Evolutionary conservation across 176 grass and related monocot genomes (phyloP), one percentile per base, ranked within the genome.

Genomic region (Eleusine coracana): DNA sequence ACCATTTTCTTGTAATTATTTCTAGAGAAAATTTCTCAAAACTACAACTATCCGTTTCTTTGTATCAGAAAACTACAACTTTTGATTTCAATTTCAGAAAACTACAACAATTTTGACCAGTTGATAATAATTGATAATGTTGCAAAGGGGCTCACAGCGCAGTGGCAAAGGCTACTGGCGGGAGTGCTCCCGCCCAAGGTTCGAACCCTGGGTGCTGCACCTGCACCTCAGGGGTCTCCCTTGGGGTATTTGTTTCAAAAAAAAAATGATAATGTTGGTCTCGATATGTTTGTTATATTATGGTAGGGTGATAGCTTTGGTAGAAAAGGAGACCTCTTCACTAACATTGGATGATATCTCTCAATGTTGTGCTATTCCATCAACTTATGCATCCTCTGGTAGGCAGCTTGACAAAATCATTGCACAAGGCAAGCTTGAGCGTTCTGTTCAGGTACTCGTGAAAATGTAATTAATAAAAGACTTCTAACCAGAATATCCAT

Each of bases 391-490:
- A 85, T 54, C 77, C 48, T 77, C 65, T 66, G 42, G 62, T 44
- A 77, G 70, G 42, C 89, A 86, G 10, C 80, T 95, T 86, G 89
- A 92, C 21, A 95, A 86, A 81, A 76, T 64, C 18, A 76, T 91
- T 44, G 74, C 84, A 69, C 75, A 64, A 1, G 92, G 92, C 63
- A 92, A 92, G 83, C 83, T 95, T 58, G 89, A 92, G 78, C 82
- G 77, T 80, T 92, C 87, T 74, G 85, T 95, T 77, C 84, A 95
- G 93, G 93, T 95, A 88, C 27, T 31, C 21, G 25, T 21, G 68
- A 76, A 77, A 78, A 13, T 39, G 75, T 21, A 23, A 59, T 41
- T 46, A 64, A 37, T 70, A 42, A 37, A 5, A 25, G 14, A 78
- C 21, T 36, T 3, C 44, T 65, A 55, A 44, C 27, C 16, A 59